Base-by-base conservation (phyloP, 805 yeast species). In the Yarrowia bubula region DNA sequence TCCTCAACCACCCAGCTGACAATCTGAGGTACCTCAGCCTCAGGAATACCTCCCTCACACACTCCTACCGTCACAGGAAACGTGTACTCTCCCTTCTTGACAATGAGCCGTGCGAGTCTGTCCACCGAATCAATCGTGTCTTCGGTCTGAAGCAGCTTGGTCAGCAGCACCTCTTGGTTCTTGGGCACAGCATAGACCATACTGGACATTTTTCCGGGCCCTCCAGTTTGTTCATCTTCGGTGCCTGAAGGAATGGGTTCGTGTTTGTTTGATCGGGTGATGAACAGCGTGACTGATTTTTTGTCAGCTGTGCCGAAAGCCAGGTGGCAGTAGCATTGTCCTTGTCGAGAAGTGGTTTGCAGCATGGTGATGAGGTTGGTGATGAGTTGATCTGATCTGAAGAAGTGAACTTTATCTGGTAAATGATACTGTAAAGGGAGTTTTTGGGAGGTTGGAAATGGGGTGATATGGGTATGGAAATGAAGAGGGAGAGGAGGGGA, bases 211-310 rank as follows among this genome's bases (percentile, higher is more conserved):
- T 58, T 43, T 6, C 64, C 64, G 4, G 64, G 64, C 10, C 64
- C 64, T 35, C 51, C 51, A 4, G 32, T 38, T 31, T 15, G 37
- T 11, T 43, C 64, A 5, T 33, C 51, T 35, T 33, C 64, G 5
- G 42, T 22, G 18, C 51, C 64, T 2, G 51, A 43, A 3, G 64
- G 64, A 33, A 58, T 58, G 22, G 64, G 35, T 15, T 43, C 51
- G 51, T 43, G 51, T n/a, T 58, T 42, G 41, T 58, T 35, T 32
- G 64, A 58, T n/a, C 64, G 51, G 6, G 64, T 43, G 64, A 58
- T 58, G 51, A 58, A 58, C 35, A 58, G 15, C 8, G 64, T 43
- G 18, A 44, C 64, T 1, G 64, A 58, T 15, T 44, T 58, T 14
- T 58, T 58, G 33, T 58, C 51, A 2, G 28, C 64, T n/a, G n/a